Evolutionary conservation across 345 rosid species (phyloP), one percentile per base, ranked within the genome.

Genomic region (Sonneratia caseolaris): DNA sequence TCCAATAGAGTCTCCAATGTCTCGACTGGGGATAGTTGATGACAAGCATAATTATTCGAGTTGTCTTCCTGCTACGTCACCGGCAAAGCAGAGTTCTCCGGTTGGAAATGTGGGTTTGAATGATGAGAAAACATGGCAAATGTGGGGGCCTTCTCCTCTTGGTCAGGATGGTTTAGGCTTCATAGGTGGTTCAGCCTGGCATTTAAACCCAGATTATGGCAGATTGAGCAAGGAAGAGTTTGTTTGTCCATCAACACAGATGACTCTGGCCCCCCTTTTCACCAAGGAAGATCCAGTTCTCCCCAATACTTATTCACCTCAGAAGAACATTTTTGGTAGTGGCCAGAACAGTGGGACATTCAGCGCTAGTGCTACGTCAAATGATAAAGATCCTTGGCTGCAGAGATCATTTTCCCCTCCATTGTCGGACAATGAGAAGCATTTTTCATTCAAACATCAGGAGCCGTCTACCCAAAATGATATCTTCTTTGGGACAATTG

Each of bases 1-100:
- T 75, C 98, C 99, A 12, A 95, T 95, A 10, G 97, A 92, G 80
- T 89, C 96, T 73, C 97, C 97, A 36, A 72, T 92, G 69, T 90
- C 99, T 48, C 85, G 86, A 73, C 77, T 76, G 70, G 86, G 94
- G 18, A 78, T 70, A 68, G 79, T 84, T 13, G 97, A 91, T 79
- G 96, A 90, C 71, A 87, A 83, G 77, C 88, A 76, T 74, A 79
- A 72, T 72, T 75, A 68, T 72, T 80, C 79, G 72, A 81, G 76
- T 75, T 75, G 87, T 85, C 82, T 84, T 49, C 57, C 78, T 38
- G 64, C 71, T 70, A 73, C 81, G 76, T 70, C 81, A 73, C 87
- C 80, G 64, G 86, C 86, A 68, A 62, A 53, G 72, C 81, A 77
- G 48, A 35, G 70, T 47, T 70, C 72, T 42, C 64, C 75, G 47